Evolutionary conservation across 2,329 filamentous ascomycete genomes (phyloP), one percentile per base, ranked within the genome.

Genomic region (Ophiostoma sp.): DNA sequence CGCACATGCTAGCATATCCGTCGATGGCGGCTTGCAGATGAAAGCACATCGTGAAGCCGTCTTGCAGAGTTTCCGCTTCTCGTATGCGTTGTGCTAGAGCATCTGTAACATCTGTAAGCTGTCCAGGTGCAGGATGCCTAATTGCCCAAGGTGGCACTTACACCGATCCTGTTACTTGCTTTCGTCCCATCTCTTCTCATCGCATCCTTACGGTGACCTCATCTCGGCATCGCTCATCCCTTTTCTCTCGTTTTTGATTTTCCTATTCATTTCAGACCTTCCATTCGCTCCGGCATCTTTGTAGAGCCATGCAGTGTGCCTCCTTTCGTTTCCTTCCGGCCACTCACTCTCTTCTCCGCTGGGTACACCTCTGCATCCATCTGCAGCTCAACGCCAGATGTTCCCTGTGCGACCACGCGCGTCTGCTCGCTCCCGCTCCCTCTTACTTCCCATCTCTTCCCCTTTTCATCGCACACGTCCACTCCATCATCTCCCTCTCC

Each of bases 91-190:
- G 7, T 27, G 9, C 27, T 18, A 27, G 8, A 18, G 42, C 12
- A 44, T 11, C 16, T 27, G n/a, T 55, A 8, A 2, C 11, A 27
- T 27, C 27, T 27, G 27, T 27, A 27, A 27, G 27, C 27, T 27
- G 2, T 27, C 27, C 27, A 27, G 27, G 27, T 27, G 27, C 27
- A 27, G 27, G 27, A 27, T 55, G 49, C 14, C 42, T 18, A 27
- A 55, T 60, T 38, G 27, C 55, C 55, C 27, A 60, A 60, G 38
- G 12, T 27, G 55, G 55, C 55, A 60, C 55, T 60, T 36, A 60
- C 55, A 60, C 18, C 55, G 38, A 12, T 38, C 55, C 27, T 36
- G 27, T 27, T 27, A 27, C 27, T n/a, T 6, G 16, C 12, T 27
- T 38, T 9, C 52, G 11, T 58, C n/a, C 27, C 27, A 60, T 60